phyloP scores from a whole-genome alignment of 225 moss, liverwort and hornwort species.

The Thuidium tamariscinum region DNA sequence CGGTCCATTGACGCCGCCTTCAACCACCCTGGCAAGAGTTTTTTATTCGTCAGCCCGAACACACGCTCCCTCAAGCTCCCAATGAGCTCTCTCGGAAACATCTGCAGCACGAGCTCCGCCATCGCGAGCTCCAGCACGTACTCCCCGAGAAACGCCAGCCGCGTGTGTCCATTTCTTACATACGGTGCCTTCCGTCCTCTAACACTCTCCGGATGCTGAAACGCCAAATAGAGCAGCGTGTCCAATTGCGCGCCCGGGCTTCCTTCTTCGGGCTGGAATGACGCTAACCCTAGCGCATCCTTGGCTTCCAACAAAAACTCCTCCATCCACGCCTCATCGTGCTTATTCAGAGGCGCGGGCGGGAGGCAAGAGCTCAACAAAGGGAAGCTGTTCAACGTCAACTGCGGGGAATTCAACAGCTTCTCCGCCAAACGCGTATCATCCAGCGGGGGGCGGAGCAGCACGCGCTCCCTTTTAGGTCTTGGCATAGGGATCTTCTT shows the following conservation, averaged over 20 bases:
- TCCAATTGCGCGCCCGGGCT: constrained; percentile 58
- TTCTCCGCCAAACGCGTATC: constrained; percentile 75
- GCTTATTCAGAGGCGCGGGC: constrained; percentile 21
- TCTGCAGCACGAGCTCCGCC: constrained; percentile 69
- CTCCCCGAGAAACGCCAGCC: constrained; percentile 75
- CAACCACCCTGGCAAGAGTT: constrained; percentile 52
- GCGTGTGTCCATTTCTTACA: constrained; percentile 69
- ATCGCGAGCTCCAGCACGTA: constrained; percentile 77
- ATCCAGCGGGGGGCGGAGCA: constrained; percentile 74
- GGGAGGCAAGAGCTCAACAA: constrained; percentile 77
- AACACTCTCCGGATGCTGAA: constrained; percentile 56
- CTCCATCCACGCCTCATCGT: constrained; percentile 68
- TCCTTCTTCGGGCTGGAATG: constrained; percentile 42
- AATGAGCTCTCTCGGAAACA: constrained; percentile 68
- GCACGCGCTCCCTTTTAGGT: constrained; percentile 40
- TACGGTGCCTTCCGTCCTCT: constrained; percentile 48
- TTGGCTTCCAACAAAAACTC: constrained; percentile 67
- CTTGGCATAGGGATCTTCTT: constrained; percentile 27
- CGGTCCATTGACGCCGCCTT: constrained; percentile 58
- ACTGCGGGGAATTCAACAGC: constrained; percentile 68
- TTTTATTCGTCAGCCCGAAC: constrained; percentile 66
- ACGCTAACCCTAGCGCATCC: constrained; percentile 58
- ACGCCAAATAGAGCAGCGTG: constrained; percentile 67
- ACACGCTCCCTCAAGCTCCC: constrained; percentile 70
- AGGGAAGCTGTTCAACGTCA: constrained; percentile 57